Base-by-base conservation (phyloP, 179 eudicot genomes). In the Kewa caespitosa region DNA sequence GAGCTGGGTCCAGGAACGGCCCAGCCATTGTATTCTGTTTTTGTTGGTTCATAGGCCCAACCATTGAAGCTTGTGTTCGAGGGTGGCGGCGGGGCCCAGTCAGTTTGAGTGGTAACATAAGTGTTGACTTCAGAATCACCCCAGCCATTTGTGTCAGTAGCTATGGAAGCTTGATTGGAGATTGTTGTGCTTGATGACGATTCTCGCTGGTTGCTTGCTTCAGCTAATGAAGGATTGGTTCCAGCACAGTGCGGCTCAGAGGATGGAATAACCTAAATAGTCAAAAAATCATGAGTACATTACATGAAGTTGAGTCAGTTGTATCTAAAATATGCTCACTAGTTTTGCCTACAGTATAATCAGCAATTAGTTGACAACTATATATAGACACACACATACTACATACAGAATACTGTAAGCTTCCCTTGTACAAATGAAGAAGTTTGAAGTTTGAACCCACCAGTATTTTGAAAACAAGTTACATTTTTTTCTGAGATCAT, bases 231-330 rank as follows among this genome's bases (percentile, higher is more conserved):
- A 78, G 81, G 74, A 46, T 79, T 52, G 74, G 74, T 36, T 81
- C 72, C 81, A 9, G 59, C 20, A 38, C 46, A 71, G 22, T 30
- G 22, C 14, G 27, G 57, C 32, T 52, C 38, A 25, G 78, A 68
- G 34, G 78, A 57, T 59, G 81, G 82, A 52, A 76, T 75, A 46
- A 77, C 87, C 90, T 87, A 69, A 52, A 78, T 76, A 31, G 59
- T 32, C 69, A 50, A 25, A 61, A 59, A 14, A 52, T 28, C n/a
- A 34, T n/a, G n/a, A 70, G 27, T 7, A 34, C 22, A 13, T 12
- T 32, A 70, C 20, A 28, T 23, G 31, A 41, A 17, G 6, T 25
- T 37, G 33, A 8, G 17, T 17, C 8, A 30, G 14, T 31, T 12
- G 34, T 28, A 28, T 59, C 64, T 12, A 11, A 28, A 59, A 30